Percentiles rank a stretch among this genome's conserved stretches.
These are phyloP conservation scores for Parasitella parasitica DNA, from an alignment of 371 early-diverging fungal genomes.

Conservation along the genomic window DNA sequence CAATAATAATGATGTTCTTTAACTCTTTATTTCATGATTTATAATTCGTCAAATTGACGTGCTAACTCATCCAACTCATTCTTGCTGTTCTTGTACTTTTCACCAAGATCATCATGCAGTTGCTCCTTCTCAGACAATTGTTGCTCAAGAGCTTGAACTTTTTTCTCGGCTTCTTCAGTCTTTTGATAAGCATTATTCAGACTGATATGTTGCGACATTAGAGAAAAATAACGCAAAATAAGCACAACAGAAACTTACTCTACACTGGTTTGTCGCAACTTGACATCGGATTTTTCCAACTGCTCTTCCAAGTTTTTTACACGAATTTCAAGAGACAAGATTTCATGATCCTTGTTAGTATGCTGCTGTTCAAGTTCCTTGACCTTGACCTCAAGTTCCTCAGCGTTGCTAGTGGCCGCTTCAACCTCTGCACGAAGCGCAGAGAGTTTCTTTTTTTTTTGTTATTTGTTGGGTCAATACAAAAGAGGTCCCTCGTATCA, in stretches of 20 bases:
- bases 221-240: background rate
- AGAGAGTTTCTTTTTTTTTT: slow-evolving; percentile 58
- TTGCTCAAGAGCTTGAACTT: slow-evolving; percentile 61
- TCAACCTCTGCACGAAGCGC: slow-evolving; percentile 74
- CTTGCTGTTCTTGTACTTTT: slow-evolving; percentile 65
- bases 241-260: slow-evolving; percentile 50
- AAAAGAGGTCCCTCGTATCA: background rate
- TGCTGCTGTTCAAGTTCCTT: slow-evolving; percentile 68
- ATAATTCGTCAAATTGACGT: slow-evolving; percentile 73
- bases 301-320: slow-evolving; percentile 64
- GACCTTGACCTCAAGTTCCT: slow-evolving; percentile 62
- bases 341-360: slow-evolving; percentile 74
- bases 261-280: slow-evolving; percentile 55
- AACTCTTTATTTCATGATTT: slow-evolving; percentile 18
- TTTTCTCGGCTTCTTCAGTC: slow-evolving; percentile 76
- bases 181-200: slow-evolving; percentile 71
- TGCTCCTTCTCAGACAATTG: slow-evolving; percentile 65
- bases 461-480: background rate
- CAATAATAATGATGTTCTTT: background rate
- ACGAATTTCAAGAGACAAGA: slow-evolving; percentile 71
- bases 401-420: slow-evolving; percentile 63
- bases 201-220: slow-evolving; percentile 35
- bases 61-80: slow-evolving; percentile 74
- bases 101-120: slow-evolving; percentile 61
- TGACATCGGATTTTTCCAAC: slow-evolving; percentile 62